A percentile compares a stretch with the other conserved stretches of the same genome.
These are phyloP conservation scores for Populus simonii DNA, from an alignment of 345 rosid species.

Conservation along the genomic window DNA sequence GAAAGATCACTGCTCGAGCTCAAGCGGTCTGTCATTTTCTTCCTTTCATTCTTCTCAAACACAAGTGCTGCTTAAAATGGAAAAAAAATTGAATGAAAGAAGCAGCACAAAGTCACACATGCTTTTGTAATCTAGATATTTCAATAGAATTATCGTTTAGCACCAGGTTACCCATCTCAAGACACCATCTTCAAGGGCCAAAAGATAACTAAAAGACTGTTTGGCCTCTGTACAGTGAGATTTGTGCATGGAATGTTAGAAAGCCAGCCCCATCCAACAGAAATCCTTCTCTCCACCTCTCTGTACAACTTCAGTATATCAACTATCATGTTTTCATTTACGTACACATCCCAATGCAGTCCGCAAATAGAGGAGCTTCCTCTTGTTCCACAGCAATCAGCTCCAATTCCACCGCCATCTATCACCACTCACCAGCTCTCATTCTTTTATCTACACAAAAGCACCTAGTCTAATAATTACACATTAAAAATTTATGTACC, in stretches of 20 bases:
- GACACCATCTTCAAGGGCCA: background rate
- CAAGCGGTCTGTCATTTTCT: too few species aligned
- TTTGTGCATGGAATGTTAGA: slow-evolving; percentile 16
- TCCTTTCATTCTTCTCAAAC: too few species aligned
- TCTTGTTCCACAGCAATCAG: slow-evolving; percentile 26
- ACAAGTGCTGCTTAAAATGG: background rate
- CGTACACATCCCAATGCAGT: slow-evolving; percentile 18
- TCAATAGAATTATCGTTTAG: background rate
- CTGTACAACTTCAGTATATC: slow-evolving; percentile 16
- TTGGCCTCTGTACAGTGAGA: slow-evolving; percentile 8
- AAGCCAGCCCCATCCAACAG: slow-evolving; percentile 13
- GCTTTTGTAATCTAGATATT: background rate
- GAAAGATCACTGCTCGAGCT: too few species aligned
- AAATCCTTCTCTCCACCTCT: slow-evolving; percentile 4
- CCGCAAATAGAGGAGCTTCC: slow-evolving; percentile 23
- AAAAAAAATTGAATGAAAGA: background rate
- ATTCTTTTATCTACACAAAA: slow-evolving; percentile 6
- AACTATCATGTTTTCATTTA: slow-evolving; percentile 12
- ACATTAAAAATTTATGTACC: slow-evolving; percentile 32
- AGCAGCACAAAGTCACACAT: background rate
- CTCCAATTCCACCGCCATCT: slow-evolving; percentile 15
- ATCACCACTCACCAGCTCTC: background rate
- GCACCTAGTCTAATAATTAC: slow-evolving; percentile 45
- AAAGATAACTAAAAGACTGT: background rate
- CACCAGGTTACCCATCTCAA: background rate